Base-by-base conservation (phyloP, 805 yeast species). In the Myxozyma monticola region DNA sequence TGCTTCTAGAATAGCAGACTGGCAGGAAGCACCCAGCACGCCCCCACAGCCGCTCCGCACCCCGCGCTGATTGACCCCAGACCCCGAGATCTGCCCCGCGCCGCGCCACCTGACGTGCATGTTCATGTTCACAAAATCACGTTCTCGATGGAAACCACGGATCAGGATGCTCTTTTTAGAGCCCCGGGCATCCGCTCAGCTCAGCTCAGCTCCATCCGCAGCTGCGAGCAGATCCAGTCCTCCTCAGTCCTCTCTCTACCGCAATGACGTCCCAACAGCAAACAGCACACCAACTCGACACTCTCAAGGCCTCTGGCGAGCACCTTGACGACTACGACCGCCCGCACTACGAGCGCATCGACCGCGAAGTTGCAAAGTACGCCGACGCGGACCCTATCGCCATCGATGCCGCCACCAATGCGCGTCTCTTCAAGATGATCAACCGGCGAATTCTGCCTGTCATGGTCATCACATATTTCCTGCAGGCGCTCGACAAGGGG, bases 401-500 rank as follows among this genome's bases (percentile, higher is more conserved):
- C 8, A 47, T 47, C 20, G 51, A 47, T 30, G 51, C 35, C 14
- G 29, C 22, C n/a, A 36, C 39, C 9, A 37, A 42, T 25, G 4
- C 26, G 25, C 33, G 34, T 7, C 41, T 68, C 20, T 38, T 38
- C 6, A 52, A 66, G 15, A 78, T 75, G 59, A 66, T 80, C n/a
- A 85, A 81, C 62, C 36, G 48, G 5, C 67, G 73, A 35, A 68
- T 81, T 17, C 61, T 79, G 62, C 72, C 81, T 0, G 65, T 79
- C 25, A 63, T 81, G 57, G 77, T 83, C 56, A 68, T 73, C 31
- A 73, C 79, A 12, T 81, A 81, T 57, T 74, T 80, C 48, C 65
- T 51, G 20, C 56, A 50, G 29, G 78, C 78, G 57, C 66, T 80
- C 48, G 86, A 81, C 57, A 81, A 81, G 59, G 72, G 79, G 12